These are phyloP conservation scores for Quercus engelmannii DNA, from an alignment of 306 rosid species.

Conservation along the genomic window DNA sequence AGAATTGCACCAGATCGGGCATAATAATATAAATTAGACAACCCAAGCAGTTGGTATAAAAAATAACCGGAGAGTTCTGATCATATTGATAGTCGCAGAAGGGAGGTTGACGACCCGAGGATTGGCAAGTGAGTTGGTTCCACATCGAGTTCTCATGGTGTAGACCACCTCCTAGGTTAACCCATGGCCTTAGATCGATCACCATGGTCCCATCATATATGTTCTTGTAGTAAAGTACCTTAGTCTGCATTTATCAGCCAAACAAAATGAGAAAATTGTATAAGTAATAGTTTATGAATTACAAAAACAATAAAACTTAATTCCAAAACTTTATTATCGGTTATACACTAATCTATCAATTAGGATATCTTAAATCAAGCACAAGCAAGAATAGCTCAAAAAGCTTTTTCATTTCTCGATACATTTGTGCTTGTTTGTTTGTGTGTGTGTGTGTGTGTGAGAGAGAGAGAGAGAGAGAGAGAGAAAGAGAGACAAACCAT, in stretches of 20 bases:
- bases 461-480: no score
- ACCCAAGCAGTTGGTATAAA: neutral
- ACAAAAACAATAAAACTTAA: no score
- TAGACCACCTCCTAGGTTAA: slow-evolving; percentile 9
- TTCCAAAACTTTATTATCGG: no score
- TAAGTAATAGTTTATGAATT: no score
- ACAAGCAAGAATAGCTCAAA: no score
- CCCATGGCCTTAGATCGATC: slow-evolving; percentile 2
- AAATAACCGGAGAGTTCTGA: neutral
- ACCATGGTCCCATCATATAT: neutral
- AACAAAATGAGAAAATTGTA: neutral
- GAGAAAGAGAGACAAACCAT: neutral
- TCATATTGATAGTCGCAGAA: neutral
- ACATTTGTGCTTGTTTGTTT: neutral
- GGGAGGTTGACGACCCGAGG: neutral
- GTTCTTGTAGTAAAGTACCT: neutral
- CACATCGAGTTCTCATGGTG: neutral
- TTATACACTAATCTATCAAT: no score
- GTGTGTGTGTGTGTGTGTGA: neutral
- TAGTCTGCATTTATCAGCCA: neutral
- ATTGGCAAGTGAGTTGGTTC: neutral
- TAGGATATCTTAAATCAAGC: no score
- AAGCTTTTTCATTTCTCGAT: no score
- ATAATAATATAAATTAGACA: neutral
- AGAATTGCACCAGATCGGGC: slow-evolving; percentile 1